Evolutionary conservation across 2,329 filamentous ascomycete genomes (phyloP), one percentile per base, ranked within the genome.

Genomic region (Cladorrhinum sp.): DNA sequence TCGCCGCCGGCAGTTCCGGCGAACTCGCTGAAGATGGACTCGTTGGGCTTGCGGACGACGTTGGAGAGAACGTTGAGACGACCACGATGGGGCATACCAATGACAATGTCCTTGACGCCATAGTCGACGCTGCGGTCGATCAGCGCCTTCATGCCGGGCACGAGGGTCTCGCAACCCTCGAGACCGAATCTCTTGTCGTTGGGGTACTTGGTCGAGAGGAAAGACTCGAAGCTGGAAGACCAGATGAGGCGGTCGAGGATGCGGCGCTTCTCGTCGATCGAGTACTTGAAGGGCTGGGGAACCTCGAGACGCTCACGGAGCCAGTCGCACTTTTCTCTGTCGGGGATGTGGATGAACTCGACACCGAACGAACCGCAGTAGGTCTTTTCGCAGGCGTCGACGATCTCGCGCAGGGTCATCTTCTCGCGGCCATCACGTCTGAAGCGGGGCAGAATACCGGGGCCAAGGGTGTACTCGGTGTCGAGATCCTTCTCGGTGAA

Each of bases 171-270:
- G 73, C 93, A 96, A 74, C 95, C 95, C 80, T 99, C 95, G 26
- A 99, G 86, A 79, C 95, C 95, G 77, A 99, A 99, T 73, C 95
- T 91, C 85, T 99, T 99, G 80, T 99, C 95, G 78, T 99, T 99
- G 76, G 95, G 95, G 79, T 97, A 98, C 79, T 99, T 99, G 62
- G 92, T 97, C 60, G 95, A 88, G 68, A 96, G 81, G 84, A 99
- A 99, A 63, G 87, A 80, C 80, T 99, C 95, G 76, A 99, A 99
- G 78, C 92, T 97, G 66, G 93, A 96, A 75, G 91, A 94, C 95
- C 95, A 99, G 76, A 99, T 99, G 67, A 99, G 83, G 73, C 95
- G 91, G 79, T 99, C 95, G 68, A 99, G 85, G 69, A 99, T 96
- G 68, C 95, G 88, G 73, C 95, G 91, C 86, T 99, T 99, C 84